These are phyloP conservation scores for Hypoxylon sp. DNA, from an alignment of 2,329 filamentous ascomycete species.

Conservation along the genomic window DNA sequence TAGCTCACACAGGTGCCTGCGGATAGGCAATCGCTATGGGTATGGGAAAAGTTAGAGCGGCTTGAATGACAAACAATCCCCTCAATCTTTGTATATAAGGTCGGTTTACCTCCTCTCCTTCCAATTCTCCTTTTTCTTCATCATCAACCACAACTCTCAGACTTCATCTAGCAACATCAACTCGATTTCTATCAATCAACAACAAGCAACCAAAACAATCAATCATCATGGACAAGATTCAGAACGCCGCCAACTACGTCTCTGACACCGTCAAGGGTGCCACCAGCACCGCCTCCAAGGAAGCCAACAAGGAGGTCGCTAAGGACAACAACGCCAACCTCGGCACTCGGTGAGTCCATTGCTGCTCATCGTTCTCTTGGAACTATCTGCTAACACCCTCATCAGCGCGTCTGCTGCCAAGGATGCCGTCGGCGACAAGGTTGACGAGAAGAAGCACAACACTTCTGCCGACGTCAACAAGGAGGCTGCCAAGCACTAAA, in stretches of 20 bases:
- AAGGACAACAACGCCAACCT: slow-evolving; percentile 69
- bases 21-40: neutral
- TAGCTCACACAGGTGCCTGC: slow-evolving; percentile 5
- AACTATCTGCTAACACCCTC: slow-evolving; percentile 46
- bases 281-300: slow-evolving; percentile 70
- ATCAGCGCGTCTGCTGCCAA: slow-evolving; percentile 61
- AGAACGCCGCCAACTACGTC: slow-evolving; percentile 77
- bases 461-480: slow-evolving; percentile 53
- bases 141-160: slow-evolving; percentile 46
- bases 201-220: slow-evolving; percentile 36
- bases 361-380: rapidly evolving
- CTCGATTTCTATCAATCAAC: slow-evolving; percentile 37
- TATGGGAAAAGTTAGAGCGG: neutral
- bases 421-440: slow-evolving; percentile 63
- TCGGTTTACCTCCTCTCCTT: slow-evolving; percentile 16
- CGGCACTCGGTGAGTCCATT: slow-evolving; percentile 63
- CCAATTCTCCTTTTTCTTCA: neutral
- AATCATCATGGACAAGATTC: slow-evolving; percentile 64
- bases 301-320: slow-evolving; percentile 76
- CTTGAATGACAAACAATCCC: slow-evolving; percentile 30
- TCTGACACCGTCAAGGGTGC: slow-evolving; percentile 72
- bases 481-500: slow-evolving; percentile 55
- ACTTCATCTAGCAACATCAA: slow-evolving; percentile 6
- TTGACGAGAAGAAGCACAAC: slow-evolving; percentile 56
- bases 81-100: slow-evolving; percentile 34